A percentile compares a stretch with the other conserved stretches of the same genome.
Conservation (phyloP, 2,329 filamentous ascomycete genomes). For the Claviceps paspali region DNA sequence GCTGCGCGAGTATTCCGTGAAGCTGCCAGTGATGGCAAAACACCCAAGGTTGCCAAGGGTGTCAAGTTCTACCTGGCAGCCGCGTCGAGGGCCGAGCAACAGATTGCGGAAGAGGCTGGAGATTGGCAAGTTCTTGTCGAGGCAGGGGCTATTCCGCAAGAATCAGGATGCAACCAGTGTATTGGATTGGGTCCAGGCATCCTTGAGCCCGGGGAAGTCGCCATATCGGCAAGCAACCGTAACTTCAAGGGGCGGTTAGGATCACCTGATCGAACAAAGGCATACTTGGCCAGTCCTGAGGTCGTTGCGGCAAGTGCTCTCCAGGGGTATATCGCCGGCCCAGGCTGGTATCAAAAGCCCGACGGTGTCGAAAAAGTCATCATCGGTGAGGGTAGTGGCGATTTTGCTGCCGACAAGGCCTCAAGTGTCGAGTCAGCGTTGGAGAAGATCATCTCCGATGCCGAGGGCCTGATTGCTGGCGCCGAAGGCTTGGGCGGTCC, state of each 20-base stretch:
- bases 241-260: conserved; percentile 59
- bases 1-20: background rate
- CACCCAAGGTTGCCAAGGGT: conserved; percentile 55
- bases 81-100: conserved; percentile 63
- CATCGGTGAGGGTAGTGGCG: conserved; percentile 56
- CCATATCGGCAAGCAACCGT: conserved; percentile 76
- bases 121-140: conserved; percentile 59
- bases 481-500: conserved; percentile 30
- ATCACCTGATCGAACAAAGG: conserved; percentile 14
- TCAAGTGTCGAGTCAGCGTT: conserved; percentile 51
- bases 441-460: conserved; percentile 53
- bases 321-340: conserved; percentile 53
- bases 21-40: conserved; percentile 35
- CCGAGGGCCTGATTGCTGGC: conserved; percentile 44
- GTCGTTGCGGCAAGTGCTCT: conserved; percentile 84
- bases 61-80: conserved; percentile 83
- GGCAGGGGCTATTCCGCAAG: conserved; percentile 17
- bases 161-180: conserved; percentile 47
- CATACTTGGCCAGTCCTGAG: conserved; percentile 62
- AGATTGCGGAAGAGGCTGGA: conserved; percentile 58
- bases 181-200: conserved; percentile 71
- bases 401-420: conserved; percentile 29
- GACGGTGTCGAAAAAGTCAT: conserved; percentile 51
- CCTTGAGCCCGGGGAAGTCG: conserved; percentile 71
- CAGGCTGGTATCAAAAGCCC: conserved; percentile 63